Percentiles rank a stretch among this genome's conserved stretches.
Conservation (phyloP, 768 basidiomycete genomes). For the Agrocybe pediades region DNA sequence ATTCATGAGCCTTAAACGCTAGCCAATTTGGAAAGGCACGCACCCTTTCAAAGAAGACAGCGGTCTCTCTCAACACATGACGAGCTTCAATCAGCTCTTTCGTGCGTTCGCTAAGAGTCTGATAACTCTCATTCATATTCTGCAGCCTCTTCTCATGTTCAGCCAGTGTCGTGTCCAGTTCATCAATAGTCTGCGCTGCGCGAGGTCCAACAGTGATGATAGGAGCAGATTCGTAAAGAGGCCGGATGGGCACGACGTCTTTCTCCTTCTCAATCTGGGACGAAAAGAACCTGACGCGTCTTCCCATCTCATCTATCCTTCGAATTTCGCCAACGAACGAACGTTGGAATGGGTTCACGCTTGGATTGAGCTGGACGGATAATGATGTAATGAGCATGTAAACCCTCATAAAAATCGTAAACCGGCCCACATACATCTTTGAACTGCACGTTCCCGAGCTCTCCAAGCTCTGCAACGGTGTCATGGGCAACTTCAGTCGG, state of each 20-base stretch:
- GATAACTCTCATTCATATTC: conserved; percentile 94
- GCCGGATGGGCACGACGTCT: conserved; percentile 79
- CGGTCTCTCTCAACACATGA: conserved; percentile 94
- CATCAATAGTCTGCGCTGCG: conserved; percentile 91
- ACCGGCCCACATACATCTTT: conserved; percentile 74
- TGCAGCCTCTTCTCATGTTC: conserved; percentile 84
- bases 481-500: conserved; percentile 98
- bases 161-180: conserved; percentile 82
- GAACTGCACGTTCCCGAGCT: conserved; percentile 95
- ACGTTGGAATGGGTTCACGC: conserved; percentile 96
- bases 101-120: conserved; percentile 81
- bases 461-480: conserved; percentile 92
- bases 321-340: conserved; percentile 97
- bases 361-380: conserved; percentile 82
- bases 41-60: conserved; percentile 92
- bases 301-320: conserved; percentile 93
- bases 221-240: conserved; percentile 84
- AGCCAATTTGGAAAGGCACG: conserved; percentile 16
- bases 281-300: conserved; percentile 88
- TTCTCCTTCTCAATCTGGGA: conserved; percentile 86
- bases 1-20: conserved; percentile 8
- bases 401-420: neutral
- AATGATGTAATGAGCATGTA: neutral
- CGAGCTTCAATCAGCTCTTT: conserved; percentile 90
- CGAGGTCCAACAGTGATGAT: conserved; percentile 90